Percentiles rank a stretch among this genome's conserved stretches.
These are phyloP conservation scores for Russula sp. DNA, from an alignment of 768 basidiomycete genomes.

Conservation along the genomic window DNA sequence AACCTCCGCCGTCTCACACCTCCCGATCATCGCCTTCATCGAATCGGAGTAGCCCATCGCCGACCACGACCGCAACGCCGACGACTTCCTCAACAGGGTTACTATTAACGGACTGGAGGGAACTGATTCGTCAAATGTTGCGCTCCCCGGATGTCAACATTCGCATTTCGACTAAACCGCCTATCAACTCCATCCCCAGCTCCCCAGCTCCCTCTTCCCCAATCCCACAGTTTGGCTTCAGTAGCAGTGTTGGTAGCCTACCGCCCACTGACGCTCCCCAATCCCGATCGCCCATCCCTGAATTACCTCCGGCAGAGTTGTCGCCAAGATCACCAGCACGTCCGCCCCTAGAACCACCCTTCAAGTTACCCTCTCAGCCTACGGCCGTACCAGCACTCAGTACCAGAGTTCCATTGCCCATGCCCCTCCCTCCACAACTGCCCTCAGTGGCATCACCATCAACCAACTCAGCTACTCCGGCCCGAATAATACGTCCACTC, in stretches of 20 bases:
- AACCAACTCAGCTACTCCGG: no score
- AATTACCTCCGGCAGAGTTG: no score
- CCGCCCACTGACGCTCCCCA: no score
- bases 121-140: not conserved
- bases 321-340: not conserved
- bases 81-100: not conserved
- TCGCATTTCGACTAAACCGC: not conserved
- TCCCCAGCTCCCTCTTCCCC: not conserved
- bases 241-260: not conserved
- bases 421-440: no score
- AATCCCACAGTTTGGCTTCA: not conserved
- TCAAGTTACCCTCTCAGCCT: not conserved
- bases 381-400: not conserved
- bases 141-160: not conserved
- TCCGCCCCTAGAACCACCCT: not conserved
- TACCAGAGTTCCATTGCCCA: not conserved
- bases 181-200: not conserved
- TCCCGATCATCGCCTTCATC: not conserved
- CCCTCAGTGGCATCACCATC: no score
- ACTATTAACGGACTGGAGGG: not conserved
- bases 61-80: not conserved
- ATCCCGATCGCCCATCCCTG: not conserved
- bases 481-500: not conserved
- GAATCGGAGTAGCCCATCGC: not conserved
- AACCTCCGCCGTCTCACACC: not conserved